Percentiles rank a stretch among this genome's conserved stretches.
Conservation (phyloP, 164 flowering plant species). For the Euptelea pleiosperma region DNA sequence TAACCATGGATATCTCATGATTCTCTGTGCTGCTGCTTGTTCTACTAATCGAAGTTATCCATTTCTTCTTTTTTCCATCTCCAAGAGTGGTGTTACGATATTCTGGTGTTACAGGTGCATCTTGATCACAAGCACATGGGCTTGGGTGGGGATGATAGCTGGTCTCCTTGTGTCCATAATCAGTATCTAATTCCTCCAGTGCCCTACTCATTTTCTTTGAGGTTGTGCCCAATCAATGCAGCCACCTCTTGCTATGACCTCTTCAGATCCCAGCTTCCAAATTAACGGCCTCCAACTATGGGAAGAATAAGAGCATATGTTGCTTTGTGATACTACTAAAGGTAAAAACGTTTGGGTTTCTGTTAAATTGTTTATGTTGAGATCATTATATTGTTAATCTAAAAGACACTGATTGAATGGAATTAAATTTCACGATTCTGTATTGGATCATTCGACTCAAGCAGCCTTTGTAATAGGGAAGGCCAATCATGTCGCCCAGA, state of each 20-base stretch:
- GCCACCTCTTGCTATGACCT: conserved; percentile 43
- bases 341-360: too few species aligned
- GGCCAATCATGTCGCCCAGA: too few species aligned
- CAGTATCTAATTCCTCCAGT: conserved; percentile 69
- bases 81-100: neutral
- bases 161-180: conserved; percentile 88
- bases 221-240: conserved; percentile 54
- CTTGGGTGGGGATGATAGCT: conserved; percentile 97
- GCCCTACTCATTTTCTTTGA: conserved; percentile 73
- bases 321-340: too few species aligned
- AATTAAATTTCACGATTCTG: too few species aligned
- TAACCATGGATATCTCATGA: too few species aligned
- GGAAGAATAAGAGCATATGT: neutral
- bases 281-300: conserved; percentile 1
- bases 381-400: too few species aligned
- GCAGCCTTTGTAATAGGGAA: too few species aligned
- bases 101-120: conserved; percentile 62
- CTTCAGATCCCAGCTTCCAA: conserved; percentile 51
- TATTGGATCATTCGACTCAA: too few species aligned
- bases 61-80: neutral
- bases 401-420: too few species aligned
- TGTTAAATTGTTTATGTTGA: too few species aligned
- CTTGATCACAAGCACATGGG: conserved; percentile 99
- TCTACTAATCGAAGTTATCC: too few species aligned
- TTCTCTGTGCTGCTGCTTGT: neutral